Evolutionary conservation across 345 rosid genomes (phyloP).

Genomic region (Citrus sinensis): DVS_A1.0 CM039161.1:21670501-21671000

Average conservation of each 20-base stretch:
- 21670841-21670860: no score
- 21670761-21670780: no score
- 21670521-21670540: conserved; percentile 33
- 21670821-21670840: background rate
- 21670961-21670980: no score
- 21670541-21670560: conserved; percentile 50
- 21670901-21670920: no score
- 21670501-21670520: conserved; percentile 49
- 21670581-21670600: conserved; percentile 50
- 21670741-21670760: background rate
- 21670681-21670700: background rate
- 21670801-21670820: background rate
- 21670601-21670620: conserved; percentile 40
- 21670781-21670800: background rate
- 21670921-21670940: no score
- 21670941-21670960: no score
- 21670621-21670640: conserved; percentile 19
- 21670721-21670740: no score
- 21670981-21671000: no score
- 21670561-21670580: conserved; percentile 51
- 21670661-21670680: background rate
- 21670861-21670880: no score
- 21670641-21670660: conserved; percentile 6
- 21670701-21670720: background rate
- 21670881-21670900: no score